Evolutionary conservation across 2,329 filamentous ascomycete genomes (phyloP).

Genomic region (Fusarium mundagurra): DNA sequence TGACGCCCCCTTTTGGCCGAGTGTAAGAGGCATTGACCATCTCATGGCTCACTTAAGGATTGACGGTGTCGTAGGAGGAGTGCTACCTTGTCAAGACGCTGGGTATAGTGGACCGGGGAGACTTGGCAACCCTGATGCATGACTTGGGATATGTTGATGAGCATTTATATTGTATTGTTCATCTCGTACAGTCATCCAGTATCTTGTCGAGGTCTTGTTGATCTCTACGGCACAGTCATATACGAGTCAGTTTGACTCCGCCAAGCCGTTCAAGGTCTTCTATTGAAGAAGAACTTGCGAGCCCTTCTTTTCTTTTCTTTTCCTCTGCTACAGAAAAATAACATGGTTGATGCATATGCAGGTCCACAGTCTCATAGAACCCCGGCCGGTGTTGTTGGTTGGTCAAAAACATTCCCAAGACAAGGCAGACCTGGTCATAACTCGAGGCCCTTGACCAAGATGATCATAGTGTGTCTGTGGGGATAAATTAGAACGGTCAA

Average conservation of each 20-base stretch:
- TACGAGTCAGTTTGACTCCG: neutral
- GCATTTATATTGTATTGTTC: neutral
- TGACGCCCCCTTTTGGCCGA: constrained; percentile 4
- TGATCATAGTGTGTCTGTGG: neutral
- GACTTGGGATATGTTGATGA: neutral
- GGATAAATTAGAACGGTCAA: neutral
- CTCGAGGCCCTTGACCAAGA: neutral
- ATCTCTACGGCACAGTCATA: neutral
- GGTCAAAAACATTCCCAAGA: neutral
- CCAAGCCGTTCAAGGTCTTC: neutral
- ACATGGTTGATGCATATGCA: constrained; percentile 7
- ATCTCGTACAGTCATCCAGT: neutral
- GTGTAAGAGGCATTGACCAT: constrained; percentile 15
- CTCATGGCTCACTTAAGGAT: constrained; percentile 2
- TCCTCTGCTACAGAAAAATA: neutral
- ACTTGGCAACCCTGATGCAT: neutral
- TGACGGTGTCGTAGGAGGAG: neutral
- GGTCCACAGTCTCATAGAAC: constrained; percentile 7
- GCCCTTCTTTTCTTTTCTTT: neutral
- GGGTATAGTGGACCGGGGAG: neutral
- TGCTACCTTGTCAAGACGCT: neutral
- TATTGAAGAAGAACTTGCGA: neutral
- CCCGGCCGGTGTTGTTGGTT: neutral
- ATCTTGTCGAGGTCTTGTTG: neutral
- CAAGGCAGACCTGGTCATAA: neutral